A percentile compares a stretch with the other conserved stretches of the same genome.
phyloP scores from a whole-genome alignment of 192 early-diverging fungal species.

The Chytriomyces hyalinus region DNA sequence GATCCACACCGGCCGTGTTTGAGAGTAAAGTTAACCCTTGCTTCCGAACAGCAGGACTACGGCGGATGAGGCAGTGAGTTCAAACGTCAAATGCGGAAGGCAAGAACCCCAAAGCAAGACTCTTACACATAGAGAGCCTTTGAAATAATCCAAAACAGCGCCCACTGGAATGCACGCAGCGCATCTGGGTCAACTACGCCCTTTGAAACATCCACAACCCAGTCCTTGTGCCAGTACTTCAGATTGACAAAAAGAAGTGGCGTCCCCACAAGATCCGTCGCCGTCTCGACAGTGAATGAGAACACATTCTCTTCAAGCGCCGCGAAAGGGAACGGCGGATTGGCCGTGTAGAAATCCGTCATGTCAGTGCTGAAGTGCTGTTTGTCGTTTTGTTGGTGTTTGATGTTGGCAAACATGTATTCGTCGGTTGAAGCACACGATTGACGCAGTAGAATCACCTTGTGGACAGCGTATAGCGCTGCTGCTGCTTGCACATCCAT shows the following conservation, averaged over 20 bases:
- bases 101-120: background rate
- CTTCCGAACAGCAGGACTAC: constrained; percentile 12
- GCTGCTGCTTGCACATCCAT: background rate
- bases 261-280: background rate
- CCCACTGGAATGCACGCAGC: constrained; percentile 15
- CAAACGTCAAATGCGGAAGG: background rate
- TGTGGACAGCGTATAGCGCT: background rate
- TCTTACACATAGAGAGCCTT: constrained; percentile 23
- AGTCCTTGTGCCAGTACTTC: constrained; percentile 11
- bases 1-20: constrained; percentile 5
- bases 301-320: constrained; percentile 2
- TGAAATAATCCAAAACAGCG: constrained; percentile 8
- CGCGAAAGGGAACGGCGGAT: constrained; percentile 11
- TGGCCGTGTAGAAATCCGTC: background rate
- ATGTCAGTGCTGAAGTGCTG: background rate
- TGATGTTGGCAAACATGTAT: background rate
- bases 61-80: too few relatives aligned
- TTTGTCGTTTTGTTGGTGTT: background rate
- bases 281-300: background rate
- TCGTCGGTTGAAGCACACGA: background rate
- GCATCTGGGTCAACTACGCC: background rate
- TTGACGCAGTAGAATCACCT: background rate
- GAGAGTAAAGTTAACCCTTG: constrained; percentile 18
- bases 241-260: constrained; percentile 23
- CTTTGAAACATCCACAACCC: constrained; percentile 1